Evolutionary conservation across 768 basidiomycete genomes (phyloP), one percentile per base, ranked within the genome.

Genomic region (Mycena indigotica): DNA sequence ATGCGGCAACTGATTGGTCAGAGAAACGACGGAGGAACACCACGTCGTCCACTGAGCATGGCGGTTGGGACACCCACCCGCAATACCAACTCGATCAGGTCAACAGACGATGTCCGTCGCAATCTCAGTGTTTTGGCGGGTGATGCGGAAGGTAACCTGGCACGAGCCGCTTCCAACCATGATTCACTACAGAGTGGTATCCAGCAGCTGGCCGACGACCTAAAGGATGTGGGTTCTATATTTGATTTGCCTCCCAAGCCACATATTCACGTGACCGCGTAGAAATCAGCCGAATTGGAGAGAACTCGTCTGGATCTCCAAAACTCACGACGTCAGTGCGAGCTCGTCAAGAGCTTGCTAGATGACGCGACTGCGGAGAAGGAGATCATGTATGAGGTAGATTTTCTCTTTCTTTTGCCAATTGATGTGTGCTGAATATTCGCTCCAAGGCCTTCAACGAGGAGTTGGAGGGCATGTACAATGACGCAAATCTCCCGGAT

Each of bases 351-450:
- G 70, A 84, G 83, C 62, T 78, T 95, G 26, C 77, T 93, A 15
- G 79, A 81, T 17, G 90, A 95, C 66, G 83, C 85, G 28, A 89
- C 88, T 8, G 81, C 86, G 1, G 95, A 97, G 76, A 91, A 95
- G 72, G 91, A 95, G 66, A 90, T 93, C 69, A 89, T 96, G 83
- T 95, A 95, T 62, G 90, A 94, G 79, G 93, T 94, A 39, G 65
- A 81, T 68, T 23, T 23, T 5, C 19, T n/a, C 24, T 17, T 25
- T 40, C 16, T 26, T 24, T 28, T 19, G 52, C 26, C 32, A 35
- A 1, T 32, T 28, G 38, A 46, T 12, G 26, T 28, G 24, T 32
- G 49, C 54, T 53, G n/a, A 28, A 50, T 41, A 50, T 46, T 13
- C 50, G n/a, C 5, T 39, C 38, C 2, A 60, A 95, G 93, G 90